Conservation (phyloP, 1,139 yeast species). For the Debaryomyces singareniensis region DNA sequence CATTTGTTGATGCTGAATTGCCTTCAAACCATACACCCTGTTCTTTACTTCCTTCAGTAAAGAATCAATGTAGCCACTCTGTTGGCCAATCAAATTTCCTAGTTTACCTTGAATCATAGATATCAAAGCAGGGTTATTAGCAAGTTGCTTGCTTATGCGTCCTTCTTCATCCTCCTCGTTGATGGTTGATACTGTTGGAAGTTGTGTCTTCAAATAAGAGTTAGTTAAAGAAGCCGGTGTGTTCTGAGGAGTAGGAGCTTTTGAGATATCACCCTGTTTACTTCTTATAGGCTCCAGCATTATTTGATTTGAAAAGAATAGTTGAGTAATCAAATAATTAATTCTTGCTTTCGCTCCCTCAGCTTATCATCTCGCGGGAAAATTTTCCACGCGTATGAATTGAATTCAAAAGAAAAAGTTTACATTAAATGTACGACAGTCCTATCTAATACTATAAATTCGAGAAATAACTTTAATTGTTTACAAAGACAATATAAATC, state of each 20-base stretch:
- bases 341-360: no score
- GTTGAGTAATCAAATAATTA: no score
- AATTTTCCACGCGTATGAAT: no score
- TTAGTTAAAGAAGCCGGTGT: conserved; percentile 89
- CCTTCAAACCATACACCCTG: conserved; percentile 76
- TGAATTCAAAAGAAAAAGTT: no score
- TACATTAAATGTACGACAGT: no score
- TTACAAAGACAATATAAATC: no score
- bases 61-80: conserved; percentile 77
- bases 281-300: conserved; percentile 70
- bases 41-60: conserved; percentile 73
- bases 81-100: conserved; percentile 76
- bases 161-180: conserved; percentile 52
- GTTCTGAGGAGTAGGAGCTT: conserved; percentile 98
- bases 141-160: conserved; percentile 41
- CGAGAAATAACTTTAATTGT: no score
- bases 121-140: conserved; percentile 70
- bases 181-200: conserved; percentile 75
- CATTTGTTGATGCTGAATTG: conserved; percentile 78
- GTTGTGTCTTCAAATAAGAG: conserved; percentile 64
- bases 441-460: no score
- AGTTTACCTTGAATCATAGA: conserved; percentile 89
- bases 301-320: no score
- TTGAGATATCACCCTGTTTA: conserved; percentile 70
- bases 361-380: no score